These are phyloP conservation scores for Teunomyces cretensis DNA, from an alignment of 805 yeast species.

Conservation along the genomic window DNA sequence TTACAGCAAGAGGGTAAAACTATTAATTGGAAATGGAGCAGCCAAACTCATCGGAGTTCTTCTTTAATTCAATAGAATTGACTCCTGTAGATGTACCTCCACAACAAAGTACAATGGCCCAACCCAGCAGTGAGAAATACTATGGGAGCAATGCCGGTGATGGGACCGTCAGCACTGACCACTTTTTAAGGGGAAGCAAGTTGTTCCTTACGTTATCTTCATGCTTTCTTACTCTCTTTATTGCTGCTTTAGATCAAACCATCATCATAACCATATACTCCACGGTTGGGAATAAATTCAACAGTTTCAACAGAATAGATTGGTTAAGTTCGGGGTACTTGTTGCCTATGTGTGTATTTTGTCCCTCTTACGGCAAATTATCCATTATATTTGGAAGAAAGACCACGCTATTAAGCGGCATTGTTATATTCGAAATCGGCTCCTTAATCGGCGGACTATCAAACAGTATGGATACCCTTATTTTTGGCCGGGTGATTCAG, in stretches of 20 bases:
- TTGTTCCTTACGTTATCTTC: slow-evolving; percentile 23
- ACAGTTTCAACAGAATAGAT: slow-evolving; percentile 49
- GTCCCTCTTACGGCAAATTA: slow-evolving; percentile 57
- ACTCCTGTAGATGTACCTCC: too few relatives aligned
- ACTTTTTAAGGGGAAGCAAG: slow-evolving; percentile 26
- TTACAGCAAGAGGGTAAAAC: too few relatives aligned
- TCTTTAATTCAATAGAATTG: too few relatives aligned
- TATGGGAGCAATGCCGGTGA: slow-evolving; percentile 40
- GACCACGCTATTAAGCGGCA: slow-evolving; percentile 43
- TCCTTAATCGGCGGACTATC: slow-evolving; percentile 59
- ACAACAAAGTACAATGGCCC: too few relatives aligned
- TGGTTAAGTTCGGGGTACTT: slow-evolving; percentile 58
- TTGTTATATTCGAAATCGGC: slow-evolving; percentile 58
- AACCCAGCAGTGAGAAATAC: slow-evolving; percentile 12
- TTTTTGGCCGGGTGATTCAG: slow-evolving; percentile 68
- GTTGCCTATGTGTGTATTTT: slow-evolving; percentile 50
- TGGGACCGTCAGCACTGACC: slow-evolving; percentile 36
- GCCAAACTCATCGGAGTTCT: too few relatives aligned
- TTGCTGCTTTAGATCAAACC: slow-evolving; percentile 55
- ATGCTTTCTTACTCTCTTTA: slow-evolving; percentile 29
- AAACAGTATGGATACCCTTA: slow-evolving; percentile 52
- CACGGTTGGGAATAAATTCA: slow-evolving; percentile 47
- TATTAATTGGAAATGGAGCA: too few relatives aligned
- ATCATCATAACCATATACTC: slow-evolving; percentile 52
- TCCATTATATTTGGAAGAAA: slow-evolving; percentile 58